Percentiles rank a stretch among this genome's conserved stretches.
Conservation (phyloP, 2,329 filamentous ascomycete species). For the Diplodia scrobiculata region DNA sequence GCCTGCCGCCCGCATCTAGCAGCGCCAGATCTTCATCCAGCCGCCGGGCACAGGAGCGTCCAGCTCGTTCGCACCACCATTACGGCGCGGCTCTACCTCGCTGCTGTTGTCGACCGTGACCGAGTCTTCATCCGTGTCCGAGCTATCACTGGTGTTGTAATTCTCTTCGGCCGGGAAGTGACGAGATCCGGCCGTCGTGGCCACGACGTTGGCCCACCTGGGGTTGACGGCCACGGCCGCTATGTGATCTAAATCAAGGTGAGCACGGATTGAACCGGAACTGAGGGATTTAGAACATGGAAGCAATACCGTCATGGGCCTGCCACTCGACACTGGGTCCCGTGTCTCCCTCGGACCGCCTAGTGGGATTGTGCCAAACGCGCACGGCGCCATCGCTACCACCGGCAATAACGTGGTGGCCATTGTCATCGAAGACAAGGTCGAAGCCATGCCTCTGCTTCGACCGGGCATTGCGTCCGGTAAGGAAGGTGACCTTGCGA, state of each 20-base stretch:
- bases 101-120: not conserved
- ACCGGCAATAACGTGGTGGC: constrained; percentile 61
- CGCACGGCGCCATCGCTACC: constrained; percentile 59
- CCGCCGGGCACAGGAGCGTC: not conserved
- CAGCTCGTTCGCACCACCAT: not conserved
- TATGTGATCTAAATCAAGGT: not conserved
- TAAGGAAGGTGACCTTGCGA: constrained; percentile 54
- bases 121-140: not conserved
- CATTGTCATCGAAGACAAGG: constrained; percentile 42
- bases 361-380: constrained; percentile 42
- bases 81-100: not conserved
- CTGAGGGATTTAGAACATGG: not conserved
- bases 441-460: constrained; percentile 62
- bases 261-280: not conserved
- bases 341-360: not conserved
- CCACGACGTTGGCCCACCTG: not conserved
- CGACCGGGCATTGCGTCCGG: constrained; percentile 49
- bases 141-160: not conserved
- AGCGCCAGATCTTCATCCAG: constrained; percentile 12
- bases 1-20: not conserved
- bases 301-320: constrained; percentile 18
- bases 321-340: constrained; percentile 2
- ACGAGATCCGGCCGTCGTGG: not conserved
- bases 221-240: constrained; percentile 1
- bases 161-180: constrained; percentile 1